Conservation (phyloP, 495 filamentous ascomycete genomes). For the Amniculicola lignicola region DNA sequence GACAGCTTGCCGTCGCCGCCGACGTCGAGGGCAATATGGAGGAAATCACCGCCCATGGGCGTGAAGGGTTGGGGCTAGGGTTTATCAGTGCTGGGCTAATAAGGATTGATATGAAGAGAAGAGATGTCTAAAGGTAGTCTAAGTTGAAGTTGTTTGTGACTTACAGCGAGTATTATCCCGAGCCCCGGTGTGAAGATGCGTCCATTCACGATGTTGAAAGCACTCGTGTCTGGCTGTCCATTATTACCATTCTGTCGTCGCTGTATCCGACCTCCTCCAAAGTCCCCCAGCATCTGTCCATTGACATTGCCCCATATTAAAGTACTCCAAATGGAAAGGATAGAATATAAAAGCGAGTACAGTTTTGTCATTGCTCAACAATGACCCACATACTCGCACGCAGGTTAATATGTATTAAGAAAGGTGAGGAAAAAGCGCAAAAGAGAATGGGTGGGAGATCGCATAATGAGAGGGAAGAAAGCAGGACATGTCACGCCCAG, state of each 20-base stretch:
- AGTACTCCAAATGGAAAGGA: conserved; percentile 7
- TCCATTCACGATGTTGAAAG: conserved; percentile 28
- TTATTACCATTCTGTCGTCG: conserved; percentile 21
- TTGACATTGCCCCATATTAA: conserved; percentile 10
- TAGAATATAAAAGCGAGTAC: conserved; percentile 5
- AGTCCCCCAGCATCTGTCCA: conserved; percentile 18
- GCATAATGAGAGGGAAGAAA: background rate
- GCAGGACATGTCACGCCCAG: background rate
- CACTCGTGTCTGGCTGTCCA: conserved; percentile 16
- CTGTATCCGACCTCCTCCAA: background rate
- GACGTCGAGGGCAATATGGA: conserved; percentile 66
- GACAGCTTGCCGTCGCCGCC: conserved; percentile 60
- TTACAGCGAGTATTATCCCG: conserved; percentile 26
- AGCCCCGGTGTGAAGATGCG: conserved; percentile 28
- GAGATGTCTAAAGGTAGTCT: too few relatives aligned
- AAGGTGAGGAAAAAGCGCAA: background rate
- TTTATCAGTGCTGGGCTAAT: background rate
- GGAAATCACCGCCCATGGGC: conserved; percentile 61
- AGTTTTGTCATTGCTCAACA: conserved; percentile 32
- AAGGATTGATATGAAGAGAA: too few relatives aligned
- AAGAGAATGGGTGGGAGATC: background rate
- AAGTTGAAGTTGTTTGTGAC: too few relatives aligned
- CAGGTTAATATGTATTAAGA: background rate
- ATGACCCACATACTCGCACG: conserved; percentile 11
- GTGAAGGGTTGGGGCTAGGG: conserved; percentile 59